Conservation (phyloP, 2,329 filamentous ascomycete genomes). For the Huntiella savannae region DNA sequence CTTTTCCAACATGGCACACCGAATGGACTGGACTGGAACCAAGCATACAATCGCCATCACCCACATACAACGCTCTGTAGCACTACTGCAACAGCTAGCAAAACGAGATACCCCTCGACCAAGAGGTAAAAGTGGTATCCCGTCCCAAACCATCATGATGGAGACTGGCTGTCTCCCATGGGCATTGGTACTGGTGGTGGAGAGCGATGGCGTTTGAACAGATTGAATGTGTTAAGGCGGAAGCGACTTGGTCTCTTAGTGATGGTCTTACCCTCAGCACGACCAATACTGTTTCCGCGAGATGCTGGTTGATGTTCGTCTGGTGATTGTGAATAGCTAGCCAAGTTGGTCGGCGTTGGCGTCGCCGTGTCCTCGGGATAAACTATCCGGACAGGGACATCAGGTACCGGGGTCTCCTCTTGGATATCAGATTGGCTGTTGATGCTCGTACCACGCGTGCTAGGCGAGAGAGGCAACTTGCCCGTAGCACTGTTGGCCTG, state of each 20-base stretch:
- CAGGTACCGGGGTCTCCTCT: constrained; percentile 21
- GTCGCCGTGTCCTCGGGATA: constrained; percentile 8
- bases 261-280: constrained; percentile 29
- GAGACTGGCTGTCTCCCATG: not conserved
- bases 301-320: constrained; percentile 7
- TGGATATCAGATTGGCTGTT: constrained; percentile 40
- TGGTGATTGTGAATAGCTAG: constrained; percentile 7
- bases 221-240: constrained; percentile 39
- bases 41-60: no score
- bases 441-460: constrained; percentile 46
- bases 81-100: not conserved
- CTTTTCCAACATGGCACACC: no score
- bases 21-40: no score
- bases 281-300: constrained; percentile 23
- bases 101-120: constrained; percentile 5
- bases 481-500: constrained; percentile 44
- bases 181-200: constrained; percentile 7
- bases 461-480: constrained; percentile 45
- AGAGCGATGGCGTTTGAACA: constrained; percentile 34
- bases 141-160: constrained; percentile 2
- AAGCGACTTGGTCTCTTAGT: constrained; percentile 46
- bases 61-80: no score
- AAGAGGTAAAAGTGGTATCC: constrained; percentile 1
- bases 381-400: constrained; percentile 8
- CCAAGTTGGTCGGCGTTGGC: constrained; percentile 2